These are phyloP conservation scores for Calonectria multiphialidica DNA, from an alignment of 2,329 filamentous ascomycete genomes.

Conservation along the genomic window DNA sequence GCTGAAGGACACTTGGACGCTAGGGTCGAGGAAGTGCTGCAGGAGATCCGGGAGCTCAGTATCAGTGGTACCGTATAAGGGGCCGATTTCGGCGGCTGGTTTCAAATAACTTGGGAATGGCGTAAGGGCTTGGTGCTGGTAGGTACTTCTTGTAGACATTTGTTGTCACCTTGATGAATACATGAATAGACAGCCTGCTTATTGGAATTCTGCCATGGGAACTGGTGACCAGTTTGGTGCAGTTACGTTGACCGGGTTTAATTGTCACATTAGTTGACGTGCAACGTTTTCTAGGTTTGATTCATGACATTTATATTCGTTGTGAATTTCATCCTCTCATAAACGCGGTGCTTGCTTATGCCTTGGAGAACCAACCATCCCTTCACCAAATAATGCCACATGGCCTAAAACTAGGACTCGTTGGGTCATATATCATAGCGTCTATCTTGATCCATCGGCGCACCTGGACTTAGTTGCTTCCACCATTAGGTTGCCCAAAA, in stretches of 20 bases:
- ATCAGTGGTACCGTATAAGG: constrained; percentile 79
- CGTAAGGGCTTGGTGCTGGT: constrained; percentile 42
- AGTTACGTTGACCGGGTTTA: background rate
- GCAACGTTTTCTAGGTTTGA: background rate
- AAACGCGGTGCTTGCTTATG: background rate
- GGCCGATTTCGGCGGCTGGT: constrained; percentile 10
- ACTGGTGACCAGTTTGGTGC: background rate
- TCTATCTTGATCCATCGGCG: background rate
- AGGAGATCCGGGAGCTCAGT: constrained; percentile 96
- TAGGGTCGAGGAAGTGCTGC: constrained; percentile 92
- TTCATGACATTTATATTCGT: background rate
- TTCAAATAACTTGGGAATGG: constrained; percentile 37
- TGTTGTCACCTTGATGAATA: constrained; percentile 37
- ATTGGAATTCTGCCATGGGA: constrained; percentile 4
- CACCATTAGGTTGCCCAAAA: constrained; percentile 51
- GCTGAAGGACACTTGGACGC: constrained; percentile 92
- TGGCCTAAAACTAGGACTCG: background rate
- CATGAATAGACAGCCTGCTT: constrained; percentile 40
- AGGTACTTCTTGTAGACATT: constrained; percentile 43
- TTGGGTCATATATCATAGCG: background rate
- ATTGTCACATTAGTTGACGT: background rate
- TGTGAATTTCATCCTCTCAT: background rate
- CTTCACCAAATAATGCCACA: background rate
- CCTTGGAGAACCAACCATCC: background rate
- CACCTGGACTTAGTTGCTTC: constrained; percentile 32